Conservation (phyloP, 768 basidiomycete species). For the Pisolithus orientalis region DNA sequence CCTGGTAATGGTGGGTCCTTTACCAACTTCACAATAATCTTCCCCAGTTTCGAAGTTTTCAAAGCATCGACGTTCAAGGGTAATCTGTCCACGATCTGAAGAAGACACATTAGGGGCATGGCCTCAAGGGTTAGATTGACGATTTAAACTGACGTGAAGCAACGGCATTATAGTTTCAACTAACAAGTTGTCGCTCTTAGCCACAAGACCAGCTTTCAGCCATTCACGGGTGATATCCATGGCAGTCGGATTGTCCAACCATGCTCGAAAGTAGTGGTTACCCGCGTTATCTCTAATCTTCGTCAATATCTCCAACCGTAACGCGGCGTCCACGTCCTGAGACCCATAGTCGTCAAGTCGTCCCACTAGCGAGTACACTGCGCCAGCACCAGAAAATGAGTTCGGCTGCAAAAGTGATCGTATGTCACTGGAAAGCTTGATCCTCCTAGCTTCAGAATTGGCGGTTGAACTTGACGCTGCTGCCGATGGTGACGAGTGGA, state of each 20-base stretch:
- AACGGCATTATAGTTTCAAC: slow-evolving; percentile 82
- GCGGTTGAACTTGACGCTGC: slow-evolving; percentile 26
- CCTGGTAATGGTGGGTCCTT: slow-evolving; percentile 74
- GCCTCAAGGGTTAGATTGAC: neutral
- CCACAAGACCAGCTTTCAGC: slow-evolving; percentile 64
- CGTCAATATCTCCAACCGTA: slow-evolving; percentile 69
- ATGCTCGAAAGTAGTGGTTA: slow-evolving; percentile 83
- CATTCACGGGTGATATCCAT: slow-evolving; percentile 79
- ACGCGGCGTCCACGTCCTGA: slow-evolving; percentile 55
- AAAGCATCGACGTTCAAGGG: slow-evolving; percentile 68
- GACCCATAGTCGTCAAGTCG: slow-evolving; percentile 55
- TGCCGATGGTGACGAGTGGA: slow-evolving; percentile 29
- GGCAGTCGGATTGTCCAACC: slow-evolving; percentile 70
- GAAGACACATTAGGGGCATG: slow-evolving; percentile 13
- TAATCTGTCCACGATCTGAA: slow-evolving; percentile 73
- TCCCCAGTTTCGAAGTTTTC: slow-evolving; percentile 70
- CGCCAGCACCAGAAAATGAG: slow-evolving; percentile 62
- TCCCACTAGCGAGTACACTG: slow-evolving; percentile 56
- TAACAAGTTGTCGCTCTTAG: slow-evolving; percentile 46
- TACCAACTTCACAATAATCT: slow-evolving; percentile 67
- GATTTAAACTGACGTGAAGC: slow-evolving; percentile 62
- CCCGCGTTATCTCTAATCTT: slow-evolving; percentile 80
- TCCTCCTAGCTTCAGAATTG: slow-evolving; percentile 48
- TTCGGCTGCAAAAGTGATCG: slow-evolving; percentile 51
- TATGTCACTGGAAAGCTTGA: slow-evolving; percentile 45